These are phyloP conservation scores for Ascoidea asiatica DNA, from an alignment of 805 yeast species.

Conservation along the genomic window DNA sequence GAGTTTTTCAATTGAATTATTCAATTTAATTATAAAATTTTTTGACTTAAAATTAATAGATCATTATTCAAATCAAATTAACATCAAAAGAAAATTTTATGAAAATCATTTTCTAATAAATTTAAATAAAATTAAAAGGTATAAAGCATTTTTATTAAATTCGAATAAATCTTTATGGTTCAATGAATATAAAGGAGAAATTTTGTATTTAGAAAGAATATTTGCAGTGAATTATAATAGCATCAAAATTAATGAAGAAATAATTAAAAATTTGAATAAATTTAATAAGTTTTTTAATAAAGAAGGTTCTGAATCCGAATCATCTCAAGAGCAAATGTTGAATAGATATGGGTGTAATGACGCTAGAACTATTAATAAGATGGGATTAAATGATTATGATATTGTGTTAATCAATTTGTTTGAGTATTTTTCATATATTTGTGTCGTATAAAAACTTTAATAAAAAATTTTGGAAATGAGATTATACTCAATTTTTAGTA, in stretches of 20 bases:
- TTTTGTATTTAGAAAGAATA: background rate
- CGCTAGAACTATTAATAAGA: background rate
- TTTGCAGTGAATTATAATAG: too few relatives aligned
- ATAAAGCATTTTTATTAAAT: conserved; percentile 3
- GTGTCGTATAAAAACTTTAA: too few relatives aligned
- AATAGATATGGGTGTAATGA: background rate
- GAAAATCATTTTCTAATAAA: conserved; percentile 1
- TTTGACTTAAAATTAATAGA: conserved; percentile 2
- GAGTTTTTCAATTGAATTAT: conserved; percentile 1
- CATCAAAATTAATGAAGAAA: background rate
- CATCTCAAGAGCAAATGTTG: background rate
- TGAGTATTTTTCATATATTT: too few relatives aligned
- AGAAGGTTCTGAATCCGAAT: background rate
- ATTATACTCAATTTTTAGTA: too few relatives aligned
- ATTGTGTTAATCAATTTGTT: background rate
- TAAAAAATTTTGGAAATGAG: too few relatives aligned
- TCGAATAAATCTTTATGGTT: background rate
- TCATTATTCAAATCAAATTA: background rate
- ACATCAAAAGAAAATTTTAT: background rate
- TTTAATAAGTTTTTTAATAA: too few relatives aligned
- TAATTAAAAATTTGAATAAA: too few relatives aligned
- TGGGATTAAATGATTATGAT: background rate
- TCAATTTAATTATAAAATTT: background rate
- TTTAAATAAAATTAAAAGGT: conserved; percentile 4
- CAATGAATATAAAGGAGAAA: background rate